These are phyloP conservation scores for Nymphaea thermarum DNA, from an alignment of 164 flowering plant genomes.

Conservation along the genomic window DNA sequence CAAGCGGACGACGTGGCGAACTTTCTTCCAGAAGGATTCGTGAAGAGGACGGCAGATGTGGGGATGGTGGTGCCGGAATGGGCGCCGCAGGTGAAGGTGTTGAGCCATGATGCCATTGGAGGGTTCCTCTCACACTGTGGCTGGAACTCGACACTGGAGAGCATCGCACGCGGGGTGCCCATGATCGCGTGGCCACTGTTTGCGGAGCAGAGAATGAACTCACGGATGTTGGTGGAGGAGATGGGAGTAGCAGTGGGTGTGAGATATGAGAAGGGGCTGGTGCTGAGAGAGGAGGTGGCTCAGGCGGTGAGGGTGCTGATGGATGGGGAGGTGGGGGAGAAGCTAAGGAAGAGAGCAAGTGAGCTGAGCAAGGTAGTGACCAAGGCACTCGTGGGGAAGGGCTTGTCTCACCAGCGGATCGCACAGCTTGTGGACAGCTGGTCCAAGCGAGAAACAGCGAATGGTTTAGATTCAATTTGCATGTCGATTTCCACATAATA, in stretches of 20 bases:
- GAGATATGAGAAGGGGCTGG: slow-evolving; percentile 6
- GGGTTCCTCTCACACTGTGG: slow-evolving; percentile 40
- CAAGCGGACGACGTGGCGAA: slow-evolving; percentile 9
- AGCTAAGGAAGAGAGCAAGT: slow-evolving; percentile 2
- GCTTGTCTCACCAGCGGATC: not conserved
- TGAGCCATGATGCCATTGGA: slow-evolving; percentile 22
- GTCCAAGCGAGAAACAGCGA: too few relatives aligned
- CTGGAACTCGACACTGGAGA: slow-evolving; percentile 37
- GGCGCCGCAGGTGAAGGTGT: slow-evolving; percentile 31
- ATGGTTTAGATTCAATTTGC: too few relatives aligned
- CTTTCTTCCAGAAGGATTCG: slow-evolving; percentile 22
- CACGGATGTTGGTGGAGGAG: slow-evolving; percentile 19
- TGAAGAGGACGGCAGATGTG: slow-evolving; percentile 15
- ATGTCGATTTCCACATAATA: too few relatives aligned
- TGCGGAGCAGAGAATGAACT: slow-evolving; percentile 39
- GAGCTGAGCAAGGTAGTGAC: slow-evolving; percentile 5
- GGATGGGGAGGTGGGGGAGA: slow-evolving; percentile 21
- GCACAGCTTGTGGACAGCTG: not conserved
- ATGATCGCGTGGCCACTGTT: slow-evolving; percentile 35
- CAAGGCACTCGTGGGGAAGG: not conserved
- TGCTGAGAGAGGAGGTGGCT: slow-evolving; percentile 18
- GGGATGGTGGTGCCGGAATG: slow-evolving; percentile 30
- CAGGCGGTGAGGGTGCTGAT: slow-evolving; percentile 15
- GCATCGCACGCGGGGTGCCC: slow-evolving; percentile 24
- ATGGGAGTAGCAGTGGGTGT: slow-evolving; percentile 19